Percentiles rank a stretch among this genome's conserved stretches.
Conservation (phyloP, 768 basidiomycete genomes). For the Coprinellus micaceus region DNA sequence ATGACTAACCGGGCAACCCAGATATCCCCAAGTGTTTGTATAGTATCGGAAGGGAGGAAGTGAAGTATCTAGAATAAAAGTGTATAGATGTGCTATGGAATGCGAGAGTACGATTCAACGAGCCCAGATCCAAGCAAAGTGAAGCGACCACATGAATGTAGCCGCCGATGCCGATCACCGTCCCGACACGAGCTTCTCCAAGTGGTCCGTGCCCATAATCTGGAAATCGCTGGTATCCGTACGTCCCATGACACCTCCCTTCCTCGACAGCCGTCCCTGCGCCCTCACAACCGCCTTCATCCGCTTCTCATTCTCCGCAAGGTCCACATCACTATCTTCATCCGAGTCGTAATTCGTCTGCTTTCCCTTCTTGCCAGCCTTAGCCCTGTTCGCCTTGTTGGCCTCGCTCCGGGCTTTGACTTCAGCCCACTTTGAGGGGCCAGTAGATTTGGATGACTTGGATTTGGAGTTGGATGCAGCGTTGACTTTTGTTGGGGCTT, state of each 20-base stretch:
- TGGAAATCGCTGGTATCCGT: slow-evolving; percentile 76
- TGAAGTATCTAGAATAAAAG: no score
- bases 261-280: slow-evolving; percentile 79
- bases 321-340: slow-evolving; percentile 24
- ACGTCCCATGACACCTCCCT: slow-evolving; percentile 70
- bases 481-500: slow-evolving; percentile 63
- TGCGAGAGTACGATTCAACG: no score
- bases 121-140: no score
- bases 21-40: not conserved
- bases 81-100: no score
- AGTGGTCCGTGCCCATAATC: slow-evolving; percentile 57
- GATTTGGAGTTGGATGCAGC: slow-evolving; percentile 16
- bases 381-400: not conserved
- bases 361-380: slow-evolving; percentile 5
- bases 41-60: not conserved
- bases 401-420: not conserved
- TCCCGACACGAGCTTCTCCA: slow-evolving; percentile 55
- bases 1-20: no score
- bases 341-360: slow-evolving; percentile 34
- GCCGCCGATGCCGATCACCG: not conserved
- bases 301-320: slow-evolving; percentile 60
- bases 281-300: slow-evolving; percentile 85
- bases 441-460: slow-evolving; percentile 14
- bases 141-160: no score
- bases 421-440: not conserved